Conservation (phyloP, 1,139 yeast genomes). For the Candida dubliniensis region DNA sequence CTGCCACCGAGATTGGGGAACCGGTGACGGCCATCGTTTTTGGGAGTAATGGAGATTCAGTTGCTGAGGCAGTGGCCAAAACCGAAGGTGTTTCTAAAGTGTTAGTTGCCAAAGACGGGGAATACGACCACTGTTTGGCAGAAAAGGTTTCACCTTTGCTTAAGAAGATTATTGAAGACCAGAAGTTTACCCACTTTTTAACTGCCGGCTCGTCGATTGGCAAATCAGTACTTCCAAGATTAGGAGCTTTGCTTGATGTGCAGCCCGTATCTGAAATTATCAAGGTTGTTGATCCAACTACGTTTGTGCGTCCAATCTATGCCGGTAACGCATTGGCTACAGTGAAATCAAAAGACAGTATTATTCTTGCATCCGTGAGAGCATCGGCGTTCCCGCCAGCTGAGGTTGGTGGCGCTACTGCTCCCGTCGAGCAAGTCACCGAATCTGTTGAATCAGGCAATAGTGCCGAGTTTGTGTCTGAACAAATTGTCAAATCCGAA, state of each 20-base stretch:
- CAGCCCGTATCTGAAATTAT: constrained; percentile 87
- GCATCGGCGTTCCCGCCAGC: constrained; percentile 79
- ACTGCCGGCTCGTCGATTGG: constrained; percentile 86
- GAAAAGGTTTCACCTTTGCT: constrained; percentile 66
- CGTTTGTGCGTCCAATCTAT: constrained; percentile 90
- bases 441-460: constrained; percentile 32
- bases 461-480: constrained; percentile 63
- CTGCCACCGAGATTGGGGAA: constrained; percentile 63
- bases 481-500: constrained; percentile 71
- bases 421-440: constrained; percentile 52
- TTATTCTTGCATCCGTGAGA: constrained; percentile 73
- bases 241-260: constrained; percentile 79
- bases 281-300: constrained; percentile 61
- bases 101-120: constrained; percentile 48
- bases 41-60: constrained; percentile 51
- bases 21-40: constrained; percentile 64
- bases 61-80: constrained; percentile 38
- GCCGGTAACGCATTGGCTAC: constrained; percentile 95
- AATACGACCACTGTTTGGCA: constrained; percentile 59
- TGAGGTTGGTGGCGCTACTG: constrained; percentile 38
- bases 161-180: constrained; percentile 43
- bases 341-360: constrained; percentile 66
- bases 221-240: constrained; percentile 81
- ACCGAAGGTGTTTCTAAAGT: constrained; percentile 47
- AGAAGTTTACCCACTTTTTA: constrained; percentile 63